Evolutionary conservation across 2,329 filamentous ascomycete species (phyloP).

Genomic region (Aspergillus luchuensis): DNA sequence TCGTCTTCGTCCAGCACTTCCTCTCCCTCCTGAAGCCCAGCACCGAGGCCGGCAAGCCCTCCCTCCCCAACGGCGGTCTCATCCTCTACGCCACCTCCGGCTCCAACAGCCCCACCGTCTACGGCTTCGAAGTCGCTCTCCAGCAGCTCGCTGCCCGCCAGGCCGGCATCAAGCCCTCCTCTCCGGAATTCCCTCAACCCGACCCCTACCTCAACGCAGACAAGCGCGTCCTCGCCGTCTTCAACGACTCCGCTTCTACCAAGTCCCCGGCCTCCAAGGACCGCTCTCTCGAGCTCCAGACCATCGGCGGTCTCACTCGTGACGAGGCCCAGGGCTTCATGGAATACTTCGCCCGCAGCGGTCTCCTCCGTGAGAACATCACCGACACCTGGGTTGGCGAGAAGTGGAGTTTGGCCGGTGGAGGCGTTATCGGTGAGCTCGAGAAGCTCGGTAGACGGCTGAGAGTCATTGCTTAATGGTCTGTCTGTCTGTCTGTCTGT

Average conservation of each 20-base stretch:
- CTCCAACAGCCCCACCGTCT: constrained; percentile 67
- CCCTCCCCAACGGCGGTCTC: constrained; percentile 72
- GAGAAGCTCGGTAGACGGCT: constrained; percentile 64
- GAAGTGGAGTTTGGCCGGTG: constrained; percentile 80
- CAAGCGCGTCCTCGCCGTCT: constrained; percentile 51
- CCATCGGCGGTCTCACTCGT: constrained; percentile 69
- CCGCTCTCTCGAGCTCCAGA: constrained; percentile 49
- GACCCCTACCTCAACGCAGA: constrained; percentile 58
- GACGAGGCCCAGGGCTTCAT: constrained; percentile 76
- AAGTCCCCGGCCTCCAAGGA: constrained; percentile 33
- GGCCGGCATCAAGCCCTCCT: constrained; percentile 36
- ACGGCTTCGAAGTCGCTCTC: constrained; percentile 70
- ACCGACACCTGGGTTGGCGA: constrained; percentile 72
- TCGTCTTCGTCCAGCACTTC: constrained; percentile 75
- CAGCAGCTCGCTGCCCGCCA: constrained; percentile 51
- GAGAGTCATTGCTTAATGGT: constrained; percentile 32
- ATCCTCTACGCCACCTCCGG: constrained; percentile 73
- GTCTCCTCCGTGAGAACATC: constrained; percentile 70
- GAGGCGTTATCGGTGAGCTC: constrained; percentile 82
- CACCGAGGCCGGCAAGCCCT: constrained; percentile 32
- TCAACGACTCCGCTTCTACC: constrained; percentile 26
- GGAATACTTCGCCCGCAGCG: constrained; percentile 92
- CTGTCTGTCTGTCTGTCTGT: too few relatives aligned
- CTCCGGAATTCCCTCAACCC: constrained; percentile 49
- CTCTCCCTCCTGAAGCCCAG: constrained; percentile 62